These are phyloP conservation scores for Cyberlindnera nakhonratchasimensis DNA, from an alignment of 805 yeast genomes.

Conservation along the genomic window DNA sequence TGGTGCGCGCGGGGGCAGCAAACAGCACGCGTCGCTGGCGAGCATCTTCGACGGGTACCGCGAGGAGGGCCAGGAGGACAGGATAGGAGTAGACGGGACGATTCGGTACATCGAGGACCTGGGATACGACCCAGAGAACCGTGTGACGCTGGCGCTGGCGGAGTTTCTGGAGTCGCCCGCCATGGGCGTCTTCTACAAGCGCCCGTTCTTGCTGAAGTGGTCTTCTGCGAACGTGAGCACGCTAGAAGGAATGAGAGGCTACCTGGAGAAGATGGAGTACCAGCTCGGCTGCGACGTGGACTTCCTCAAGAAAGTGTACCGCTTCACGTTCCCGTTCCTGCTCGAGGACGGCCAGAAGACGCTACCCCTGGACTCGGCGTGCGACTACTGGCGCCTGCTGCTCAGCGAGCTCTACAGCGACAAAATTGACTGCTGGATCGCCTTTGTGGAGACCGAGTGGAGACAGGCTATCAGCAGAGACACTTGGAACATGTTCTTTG, in stretches of 20 bases:
- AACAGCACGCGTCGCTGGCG: constrained; percentile 16
- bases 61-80: constrained; percentile 23
- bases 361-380: constrained; percentile 55
- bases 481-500: constrained; percentile 80
- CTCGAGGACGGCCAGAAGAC: constrained; percentile 58
- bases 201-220: constrained; percentile 61
- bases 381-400: constrained; percentile 74
- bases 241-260: constrained; percentile 45
- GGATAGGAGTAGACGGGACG: constrained; percentile 79
- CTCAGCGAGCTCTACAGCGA: constrained; percentile 35
- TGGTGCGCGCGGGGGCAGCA: constrained; percentile 10
- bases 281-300: constrained; percentile 34
- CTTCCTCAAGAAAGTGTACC: constrained; percentile 58
- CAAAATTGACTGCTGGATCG: constrained; percentile 53
- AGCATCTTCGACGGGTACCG: constrained; percentile 24
- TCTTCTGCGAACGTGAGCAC: constrained; percentile 28
- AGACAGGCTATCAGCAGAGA: constrained; percentile 60
- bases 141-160: constrained; percentile 65
- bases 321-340: constrained; percentile 65
- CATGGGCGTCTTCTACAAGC: constrained; percentile 55
- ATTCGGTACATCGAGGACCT: constrained; percentile 62
- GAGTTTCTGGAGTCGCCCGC: constrained; percentile 63
- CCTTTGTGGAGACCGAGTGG: constrained; percentile 43
- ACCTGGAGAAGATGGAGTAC: constrained; percentile 32
- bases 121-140: constrained; percentile 70